Evolutionary conservation across 2,329 filamentous ascomycete genomes (phyloP), one percentile per base, ranked within the genome.

Genomic region (Phoma herbarum): DNA sequence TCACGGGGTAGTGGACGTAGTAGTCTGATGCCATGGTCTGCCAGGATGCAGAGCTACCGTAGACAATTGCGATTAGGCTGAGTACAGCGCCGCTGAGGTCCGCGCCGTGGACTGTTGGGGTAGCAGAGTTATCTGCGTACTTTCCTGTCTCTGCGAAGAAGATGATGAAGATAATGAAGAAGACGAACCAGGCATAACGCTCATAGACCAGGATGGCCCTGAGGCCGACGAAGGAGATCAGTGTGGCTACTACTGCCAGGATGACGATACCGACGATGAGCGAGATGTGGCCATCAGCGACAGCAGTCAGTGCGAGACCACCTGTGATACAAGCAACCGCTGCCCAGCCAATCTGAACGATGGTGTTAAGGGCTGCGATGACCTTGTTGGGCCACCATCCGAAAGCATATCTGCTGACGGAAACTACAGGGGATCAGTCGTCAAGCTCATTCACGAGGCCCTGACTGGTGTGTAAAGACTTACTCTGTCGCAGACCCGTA

Each of bases 321-420:
- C 77, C 78, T 12, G 78, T 79, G 45, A 81, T 79, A 48, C 77
- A 80, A 6, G 77, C 77, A 11, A 79, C 77, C 8, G 76, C 74
- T 23, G 71, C 74, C 75, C 75, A 81, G 4, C 79, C 79, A 25
- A 80, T 73, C 61, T 82, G 80, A 46, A 81, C 76, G 28, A 83
- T 72, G 26, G 80, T 78, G 46, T 83, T 83, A 43, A 83, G 76
- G 2, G 78, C 67, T 4, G 80, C 80, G 53, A 80, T 77, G 53
- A 83, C 68, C 62, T 83, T 83, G 51, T 80, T 80, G 16, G 81
- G 80, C 60, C 76, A 83, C 77, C 81, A 83, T n/a, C 81, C 81
- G 57, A 83, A 81, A n/a, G 79, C 80, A 54, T 46, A 59, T 37
- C 52, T 33, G 23, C 37, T 44, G 3, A 56, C 52, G 37, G 52